Conservation (phyloP, 116 monocot genomes). For the Trichopus zeylanicus region DNA sequence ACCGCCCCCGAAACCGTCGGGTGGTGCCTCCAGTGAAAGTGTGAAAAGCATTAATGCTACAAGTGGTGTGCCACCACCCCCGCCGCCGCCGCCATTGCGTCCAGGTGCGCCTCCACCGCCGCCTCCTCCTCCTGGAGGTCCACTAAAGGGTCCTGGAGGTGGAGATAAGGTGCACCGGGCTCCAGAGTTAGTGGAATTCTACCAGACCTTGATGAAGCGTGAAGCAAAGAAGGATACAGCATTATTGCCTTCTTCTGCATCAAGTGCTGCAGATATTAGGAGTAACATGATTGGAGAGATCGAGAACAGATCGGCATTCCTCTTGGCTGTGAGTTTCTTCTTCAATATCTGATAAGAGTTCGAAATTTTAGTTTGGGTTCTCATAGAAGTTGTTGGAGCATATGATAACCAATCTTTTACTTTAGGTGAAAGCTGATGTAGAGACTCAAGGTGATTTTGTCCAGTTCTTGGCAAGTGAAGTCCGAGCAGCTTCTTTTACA, state of each 20-base stretch:
- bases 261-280: slow-evolving; percentile 51
- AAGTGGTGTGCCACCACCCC: slow-evolving; percentile 30
- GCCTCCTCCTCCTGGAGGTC: slow-evolving; percentile 49
- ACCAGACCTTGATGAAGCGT: slow-evolving; percentile 93
- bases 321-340: slow-evolving; percentile 60
- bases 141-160: slow-evolving; percentile 21
- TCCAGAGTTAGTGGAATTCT: slow-evolving; percentile 88
- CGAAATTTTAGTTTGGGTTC: background rate
- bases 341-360: background rate
- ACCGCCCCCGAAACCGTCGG: slow-evolving; percentile 56
- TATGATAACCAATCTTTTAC: slow-evolving; percentile 11
- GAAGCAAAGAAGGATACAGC: slow-evolving; percentile 65
- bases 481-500: slow-evolving; percentile 69
- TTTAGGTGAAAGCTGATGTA: too few species aligned
- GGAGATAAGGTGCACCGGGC: slow-evolving; percentile 80
- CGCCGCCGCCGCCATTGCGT: slow-evolving; percentile 29
- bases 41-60: slow-evolving; percentile 8
- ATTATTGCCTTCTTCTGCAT: slow-evolving; percentile 28
- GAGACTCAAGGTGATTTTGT: slow-evolving; percentile 97
- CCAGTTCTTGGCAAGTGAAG: slow-evolving; percentile 73
- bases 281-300: slow-evolving; percentile 97
- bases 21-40: slow-evolving; percentile 6
- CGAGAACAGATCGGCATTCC: slow-evolving; percentile 79
- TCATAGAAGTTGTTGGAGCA: background rate
- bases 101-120: slow-evolving; percentile 46